A percentile compares a stretch with the other conserved stretches of the same genome.
Conservation (phyloP, 2,329 filamentous ascomycete species). For the Talaromyces sp. region DNA sequence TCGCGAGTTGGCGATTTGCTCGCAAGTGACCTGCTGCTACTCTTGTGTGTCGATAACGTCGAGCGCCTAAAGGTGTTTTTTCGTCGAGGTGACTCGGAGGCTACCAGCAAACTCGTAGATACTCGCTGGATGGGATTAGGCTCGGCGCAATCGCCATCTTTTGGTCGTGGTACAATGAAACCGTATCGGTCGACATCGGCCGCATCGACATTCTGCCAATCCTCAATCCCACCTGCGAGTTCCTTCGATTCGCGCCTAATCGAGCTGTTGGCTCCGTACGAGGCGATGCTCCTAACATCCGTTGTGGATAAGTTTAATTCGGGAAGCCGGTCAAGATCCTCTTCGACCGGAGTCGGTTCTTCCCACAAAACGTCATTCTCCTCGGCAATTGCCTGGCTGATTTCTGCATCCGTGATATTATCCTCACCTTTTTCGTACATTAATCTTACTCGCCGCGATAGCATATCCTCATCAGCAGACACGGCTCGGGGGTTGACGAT, state of each 20-base stretch:
- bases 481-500: slow-evolving; percentile 43
- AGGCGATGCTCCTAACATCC: slow-evolving; percentile 22
- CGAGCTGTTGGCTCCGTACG: slow-evolving; percentile 24
- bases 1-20: slow-evolving; percentile 32
- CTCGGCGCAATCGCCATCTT: slow-evolving; percentile 18
- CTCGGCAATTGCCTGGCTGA: slow-evolving; percentile 30
- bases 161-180: slow-evolving; percentile 48
- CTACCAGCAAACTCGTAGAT: slow-evolving; percentile 53
- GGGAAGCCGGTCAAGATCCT: slow-evolving; percentile 19
- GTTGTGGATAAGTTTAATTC: slow-evolving; percentile 21
- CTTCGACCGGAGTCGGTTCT: slow-evolving; percentile 24
- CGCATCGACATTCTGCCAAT: slow-evolving; percentile 56
- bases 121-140: slow-evolving; percentile 50
- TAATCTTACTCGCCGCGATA: slow-evolving; percentile 56
- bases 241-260: slow-evolving; percentile 50
- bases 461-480: slow-evolving; percentile 58
- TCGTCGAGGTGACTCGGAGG: slow-evolving; percentile 50
- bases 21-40: slow-evolving; percentile 37
- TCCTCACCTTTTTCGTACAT: slow-evolving; percentile 61
- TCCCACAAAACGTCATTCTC: slow-evolving; percentile 38
- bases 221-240: slow-evolving; percentile 58
- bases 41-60: slow-evolving; percentile 40
- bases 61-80: slow-evolving; percentile 47
- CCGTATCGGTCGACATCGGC: slow-evolving; percentile 60
- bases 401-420: slow-evolving; percentile 39